phyloP scores from a whole-genome alignment of 441 rosid genomes.

The Geranium incanum region DNA sequence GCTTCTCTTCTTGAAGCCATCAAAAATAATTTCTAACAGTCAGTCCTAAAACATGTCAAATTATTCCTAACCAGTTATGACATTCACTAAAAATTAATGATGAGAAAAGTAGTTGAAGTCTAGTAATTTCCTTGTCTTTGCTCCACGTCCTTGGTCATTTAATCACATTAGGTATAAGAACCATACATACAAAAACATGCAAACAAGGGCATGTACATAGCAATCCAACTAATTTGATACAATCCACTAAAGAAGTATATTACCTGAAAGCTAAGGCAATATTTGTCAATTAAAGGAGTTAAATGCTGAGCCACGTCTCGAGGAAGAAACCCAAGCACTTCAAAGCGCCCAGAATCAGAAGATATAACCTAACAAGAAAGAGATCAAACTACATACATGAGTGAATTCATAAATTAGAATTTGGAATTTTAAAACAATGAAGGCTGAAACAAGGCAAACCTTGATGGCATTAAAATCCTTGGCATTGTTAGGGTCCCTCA shows the following conservation, averaged over 20 bases:
- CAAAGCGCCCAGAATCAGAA: constrained; percentile 34
- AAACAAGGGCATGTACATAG: constrained; percentile 7
- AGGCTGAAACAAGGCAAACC: constrained; percentile 30
- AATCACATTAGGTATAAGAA: not conserved
- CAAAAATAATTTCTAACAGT: not conserved
- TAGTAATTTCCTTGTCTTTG: not conserved
- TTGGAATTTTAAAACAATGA: constrained; percentile 1
- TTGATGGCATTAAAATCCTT: constrained; percentile 72
- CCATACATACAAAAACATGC: not conserved
- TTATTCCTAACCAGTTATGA: no score
- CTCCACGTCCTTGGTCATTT: not conserved
- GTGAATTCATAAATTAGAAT: not conserved
- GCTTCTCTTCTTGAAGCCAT: not conserved
- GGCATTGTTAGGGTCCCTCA: constrained; percentile 61
- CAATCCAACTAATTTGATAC: constrained; percentile 12
- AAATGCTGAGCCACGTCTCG: constrained; percentile 59
- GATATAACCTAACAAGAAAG: constrained; percentile 47
- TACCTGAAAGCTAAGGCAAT: constrained; percentile 59
- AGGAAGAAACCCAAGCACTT: constrained; percentile 72
- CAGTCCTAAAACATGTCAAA: not conserved
- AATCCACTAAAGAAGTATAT: constrained; percentile 15
- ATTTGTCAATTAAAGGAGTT: constrained; percentile 58
- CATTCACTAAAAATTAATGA: not conserved
- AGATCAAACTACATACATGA: not conserved
- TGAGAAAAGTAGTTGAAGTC: not conserved